Percentiles rank a stretch among this genome's conserved stretches.
Evolutionary conservation across 208 protist genomes (phyloP).

Genomic region (Trypanosoma boissoni): DNA sequence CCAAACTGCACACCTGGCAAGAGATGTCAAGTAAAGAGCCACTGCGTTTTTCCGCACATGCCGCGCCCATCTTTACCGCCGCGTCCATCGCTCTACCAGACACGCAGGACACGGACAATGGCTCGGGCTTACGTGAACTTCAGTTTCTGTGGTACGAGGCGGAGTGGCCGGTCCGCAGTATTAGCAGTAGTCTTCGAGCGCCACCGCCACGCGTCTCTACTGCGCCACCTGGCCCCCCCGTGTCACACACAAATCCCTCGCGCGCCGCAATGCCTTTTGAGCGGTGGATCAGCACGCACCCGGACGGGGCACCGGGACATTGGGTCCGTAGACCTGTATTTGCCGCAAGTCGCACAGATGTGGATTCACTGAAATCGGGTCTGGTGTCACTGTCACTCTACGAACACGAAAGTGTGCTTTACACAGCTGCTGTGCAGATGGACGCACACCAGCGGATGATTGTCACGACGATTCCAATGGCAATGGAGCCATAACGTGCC

Average conservation of each 20-base stretch:
- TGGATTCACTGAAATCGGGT: slow-evolving; percentile 20
- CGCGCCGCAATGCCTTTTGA: slow-evolving; percentile 32
- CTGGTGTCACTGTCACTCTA: slow-evolving; percentile 39
- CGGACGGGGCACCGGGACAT: not conserved
- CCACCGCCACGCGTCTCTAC: not conserved
- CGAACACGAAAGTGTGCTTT: slow-evolving; percentile 17
- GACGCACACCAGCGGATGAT: not conserved
- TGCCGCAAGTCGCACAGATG: slow-evolving; percentile 19
- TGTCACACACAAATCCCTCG: not conserved
- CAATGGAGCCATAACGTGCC: slow-evolving; percentile 19
- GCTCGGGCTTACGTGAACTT: not conserved
- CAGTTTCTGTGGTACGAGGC: slow-evolving; percentile 29
- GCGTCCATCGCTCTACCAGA: slow-evolving; percentile 12
- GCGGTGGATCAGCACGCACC: slow-evolving; percentile 23
- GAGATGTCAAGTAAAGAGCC: slow-evolving; percentile 30
- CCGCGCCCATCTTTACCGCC: slow-evolving; percentile 29
- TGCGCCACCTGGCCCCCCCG: not conserved
- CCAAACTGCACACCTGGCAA: slow-evolving; percentile 28
- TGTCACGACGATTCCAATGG: slow-evolving; percentile 26
- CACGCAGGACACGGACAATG: not conserved
- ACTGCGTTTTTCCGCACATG: slow-evolving; percentile 12
- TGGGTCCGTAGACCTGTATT: slow-evolving; percentile 28
- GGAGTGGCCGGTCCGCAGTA: not conserved
- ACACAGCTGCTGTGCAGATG: slow-evolving; percentile 21
- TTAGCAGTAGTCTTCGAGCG: not conserved